Evolutionary conservation across 306 rosid species (phyloP).

Genomic region (Lupinus albus): DNA sequence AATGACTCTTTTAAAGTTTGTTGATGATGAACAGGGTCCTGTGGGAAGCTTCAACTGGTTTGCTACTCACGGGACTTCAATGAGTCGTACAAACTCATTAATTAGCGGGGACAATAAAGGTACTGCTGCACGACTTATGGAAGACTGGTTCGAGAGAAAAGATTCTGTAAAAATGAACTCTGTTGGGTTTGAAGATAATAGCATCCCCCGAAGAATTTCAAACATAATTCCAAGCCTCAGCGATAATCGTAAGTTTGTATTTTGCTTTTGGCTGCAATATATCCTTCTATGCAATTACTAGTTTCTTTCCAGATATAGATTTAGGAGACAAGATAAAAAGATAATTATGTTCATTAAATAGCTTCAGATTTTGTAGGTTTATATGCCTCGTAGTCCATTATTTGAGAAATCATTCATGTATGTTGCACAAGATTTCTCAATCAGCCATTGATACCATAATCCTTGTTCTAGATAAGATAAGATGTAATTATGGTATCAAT

Average conservation of each 20-base stretch:
- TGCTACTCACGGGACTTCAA: slow-evolving; percentile 98
- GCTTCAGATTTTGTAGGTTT: neutral
- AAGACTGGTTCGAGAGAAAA: slow-evolving; percentile 85
- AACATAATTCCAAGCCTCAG: slow-evolving; percentile 49
- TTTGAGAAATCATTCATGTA: slow-evolving; percentile 22
- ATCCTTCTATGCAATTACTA: neutral
- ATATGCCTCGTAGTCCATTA: neutral
- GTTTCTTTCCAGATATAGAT: slow-evolving; percentile 11
- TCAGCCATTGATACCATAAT: neutral
- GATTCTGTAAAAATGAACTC: slow-evolving; percentile 29
- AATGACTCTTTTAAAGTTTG: slow-evolving; percentile 86
- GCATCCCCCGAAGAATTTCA: slow-evolving; percentile 58
- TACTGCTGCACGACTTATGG: slow-evolving; percentile 97
- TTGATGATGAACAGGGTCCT: slow-evolving; percentile 88
- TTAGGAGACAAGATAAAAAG: neutral
- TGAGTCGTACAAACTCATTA: slow-evolving; percentile 88
- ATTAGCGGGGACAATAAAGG: slow-evolving; percentile 97
- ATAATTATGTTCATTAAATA: neutral
- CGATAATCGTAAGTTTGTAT: slow-evolving; percentile 47
- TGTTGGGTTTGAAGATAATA: slow-evolving; percentile 44
- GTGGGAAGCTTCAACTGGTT: slow-evolving; percentile 94
- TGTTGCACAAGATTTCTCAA: slow-evolving; percentile 20
- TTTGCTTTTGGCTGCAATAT: slow-evolving; percentile 6
- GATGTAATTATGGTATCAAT: neutral
- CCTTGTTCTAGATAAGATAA: too few relatives aligned